Evolutionary conservation across 2,329 filamentous ascomycete species (phyloP), one percentile per base, ranked within the genome.

Genomic region (Zymoseptoria brevis): DNA sequence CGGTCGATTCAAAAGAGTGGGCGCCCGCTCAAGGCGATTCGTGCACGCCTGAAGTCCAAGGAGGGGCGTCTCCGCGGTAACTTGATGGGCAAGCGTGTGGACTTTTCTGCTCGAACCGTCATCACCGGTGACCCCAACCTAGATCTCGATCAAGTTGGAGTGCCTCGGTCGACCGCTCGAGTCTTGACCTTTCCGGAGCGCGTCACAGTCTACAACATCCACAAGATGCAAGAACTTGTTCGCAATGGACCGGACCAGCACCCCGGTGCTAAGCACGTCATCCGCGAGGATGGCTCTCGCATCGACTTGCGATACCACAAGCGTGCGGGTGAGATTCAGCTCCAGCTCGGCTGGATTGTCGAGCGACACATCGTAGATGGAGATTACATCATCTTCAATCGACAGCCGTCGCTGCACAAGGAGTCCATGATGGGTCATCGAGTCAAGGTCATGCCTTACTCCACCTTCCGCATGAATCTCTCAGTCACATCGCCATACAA

Each of bases 351-450:
- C 54, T 97, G 93, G 93, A 97, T 96, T 73, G 95, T 99, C 41
- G 94, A 99, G 77, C 88, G 94, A 62, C 94, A 99, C 76, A 85
- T 99, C 64, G 87, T 96, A 69, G 90, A 96, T 70, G 93, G 93
- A 59, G 94, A 99, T 75, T 95, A 90, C 66, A 97, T 99, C 76
- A 92, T 99, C 71, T 99, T 99, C 85, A 99, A 99, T 75, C 94
- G 94, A 81, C 94, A 99, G 73, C 94, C 94, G 0, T 99, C 94
- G 41, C 81, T 99, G 70, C 94, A 99, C 82, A 99, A 99, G 76
- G 94, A 99, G 74, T 99, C 94, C 61, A 99, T 99, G 94, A 99
- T 99, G 95, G 94, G 90, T 75, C 94, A 99, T 76, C 87, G 90
- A 68, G 94, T 99, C 64, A 87, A 88, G 61, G 94, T 99, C 62